Conservation (phyloP, 352 stramenopile species). For the Salisapilia sapeloensis region DNA sequence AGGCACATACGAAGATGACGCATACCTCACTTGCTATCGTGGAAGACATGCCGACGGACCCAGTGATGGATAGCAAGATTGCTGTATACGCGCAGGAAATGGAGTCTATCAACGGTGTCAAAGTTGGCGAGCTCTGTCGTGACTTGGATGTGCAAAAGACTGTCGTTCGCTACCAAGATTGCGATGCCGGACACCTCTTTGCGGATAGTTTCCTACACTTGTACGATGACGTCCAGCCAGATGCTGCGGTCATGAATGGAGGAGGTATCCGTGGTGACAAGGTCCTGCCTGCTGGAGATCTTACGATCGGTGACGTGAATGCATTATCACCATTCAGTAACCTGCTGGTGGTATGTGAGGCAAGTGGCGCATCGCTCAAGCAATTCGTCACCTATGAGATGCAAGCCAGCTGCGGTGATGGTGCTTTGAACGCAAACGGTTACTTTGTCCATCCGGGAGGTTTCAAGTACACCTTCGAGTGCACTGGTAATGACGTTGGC, state of each 20-base stretch:
- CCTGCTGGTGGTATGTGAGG: constrained; percentile 6
- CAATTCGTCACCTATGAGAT: constrained; percentile 7
- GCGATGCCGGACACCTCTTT: constrained; percentile 7
- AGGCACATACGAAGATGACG: constrained; percentile 4
- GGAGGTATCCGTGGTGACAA: constrained; percentile 10
- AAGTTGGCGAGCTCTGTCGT: constrained; percentile 6
- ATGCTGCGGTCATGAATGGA: constrained; percentile 8
- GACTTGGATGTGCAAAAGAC: constrained; percentile 4
- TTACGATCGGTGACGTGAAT: constrained; percentile 11
- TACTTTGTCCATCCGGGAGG: constrained; percentile 9
- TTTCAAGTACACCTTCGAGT: constrained; percentile 13
- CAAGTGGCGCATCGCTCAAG: constrained; percentile 10
- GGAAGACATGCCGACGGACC: constrained; percentile 4
- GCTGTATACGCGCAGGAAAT: constrained; percentile 4
- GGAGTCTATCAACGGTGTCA: constrained; percentile 2
- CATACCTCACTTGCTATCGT: constrained; percentile 7
- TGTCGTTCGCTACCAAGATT: constrained; percentile 5
- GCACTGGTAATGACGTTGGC: constrained; percentile 4
- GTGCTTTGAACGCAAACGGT: constrained; percentile 3
- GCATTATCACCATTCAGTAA: constrained; percentile 14
- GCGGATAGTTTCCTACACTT: constrained; percentile 4
- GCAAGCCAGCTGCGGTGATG: constrained; percentile 3
- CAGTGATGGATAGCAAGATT: constrained; percentile 6
- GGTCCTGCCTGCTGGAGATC: constrained; percentile 6
- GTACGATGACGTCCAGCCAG: constrained; percentile 3